Percentiles rank a stretch among this genome's conserved stretches.
Conservation (phyloP, 2,329 filamentous ascomycete genomes). For the Pyricularia sp. region DNA sequence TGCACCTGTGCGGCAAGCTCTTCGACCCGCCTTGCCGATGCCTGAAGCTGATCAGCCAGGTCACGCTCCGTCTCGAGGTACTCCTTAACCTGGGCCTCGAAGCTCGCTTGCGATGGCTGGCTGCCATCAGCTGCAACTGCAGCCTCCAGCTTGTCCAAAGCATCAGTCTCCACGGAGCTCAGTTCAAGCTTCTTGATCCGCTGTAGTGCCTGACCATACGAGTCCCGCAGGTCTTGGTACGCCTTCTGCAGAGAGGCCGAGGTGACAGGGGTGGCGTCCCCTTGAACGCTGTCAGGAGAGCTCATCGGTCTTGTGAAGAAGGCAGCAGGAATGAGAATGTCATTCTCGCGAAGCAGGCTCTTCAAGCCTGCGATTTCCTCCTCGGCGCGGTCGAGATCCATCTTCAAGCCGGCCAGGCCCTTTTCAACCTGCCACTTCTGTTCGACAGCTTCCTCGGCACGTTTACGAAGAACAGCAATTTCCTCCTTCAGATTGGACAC, state of each 20-base stretch:
- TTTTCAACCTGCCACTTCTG: slow-evolving; percentile 62
- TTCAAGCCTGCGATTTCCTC: slow-evolving; percentile 84
- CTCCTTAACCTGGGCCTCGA: slow-evolving; percentile 33
- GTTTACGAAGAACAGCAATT: slow-evolving; percentile 71
- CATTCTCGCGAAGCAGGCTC: slow-evolving; percentile 68
- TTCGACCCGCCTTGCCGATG: slow-evolving; percentile 65
- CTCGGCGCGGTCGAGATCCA: slow-evolving; percentile 92
- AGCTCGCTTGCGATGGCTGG: too few relatives aligned
- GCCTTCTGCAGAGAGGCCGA: slow-evolving; percentile 65
- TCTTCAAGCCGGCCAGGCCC: slow-evolving; percentile 47
- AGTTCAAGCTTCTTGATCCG: slow-evolving; percentile 57
- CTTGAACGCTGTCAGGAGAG: slow-evolving; percentile 13
- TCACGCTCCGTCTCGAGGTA: slow-evolving; percentile 51
- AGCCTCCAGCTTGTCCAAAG: slow-evolving; percentile 56
- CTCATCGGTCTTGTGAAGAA: slow-evolving; percentile 31
- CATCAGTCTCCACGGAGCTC: slow-evolving; percentile 43
- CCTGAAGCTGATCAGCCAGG: slow-evolving; percentile 60
- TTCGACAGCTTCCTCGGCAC: slow-evolving; percentile 88
- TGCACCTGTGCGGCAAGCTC: slow-evolving; percentile 71
- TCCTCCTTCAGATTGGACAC: slow-evolving; percentile 73
- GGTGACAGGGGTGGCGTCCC: slow-evolving; percentile 36
- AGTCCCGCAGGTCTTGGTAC: slow-evolving; percentile 66
- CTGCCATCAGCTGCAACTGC: slow-evolving; percentile 45
- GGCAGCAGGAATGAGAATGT: slow-evolving; percentile 63
- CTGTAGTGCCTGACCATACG: slow-evolving; percentile 56